Conservation (phyloP, 2,329 filamentous ascomycete genomes). For the Fusarium denticulatum region DNA sequence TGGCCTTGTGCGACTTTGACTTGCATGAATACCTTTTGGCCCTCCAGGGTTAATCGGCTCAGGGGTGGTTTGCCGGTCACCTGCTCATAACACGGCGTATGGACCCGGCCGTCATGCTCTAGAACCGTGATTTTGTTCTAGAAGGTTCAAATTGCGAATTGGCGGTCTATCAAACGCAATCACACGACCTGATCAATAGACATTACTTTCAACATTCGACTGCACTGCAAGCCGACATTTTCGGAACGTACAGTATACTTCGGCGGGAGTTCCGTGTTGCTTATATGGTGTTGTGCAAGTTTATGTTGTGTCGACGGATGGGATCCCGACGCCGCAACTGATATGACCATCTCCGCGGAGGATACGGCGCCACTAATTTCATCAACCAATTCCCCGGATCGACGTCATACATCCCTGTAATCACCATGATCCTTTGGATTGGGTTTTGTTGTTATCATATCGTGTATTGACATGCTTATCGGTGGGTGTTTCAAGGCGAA, state of each 20-base stretch:
- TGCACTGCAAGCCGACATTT: background rate
- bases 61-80: conserved; percentile 12
- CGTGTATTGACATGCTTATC: conserved; percentile 8
- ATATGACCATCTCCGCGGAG: conserved; percentile 35
- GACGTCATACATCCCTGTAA: conserved; percentile 33
- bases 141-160: conserved; percentile 26
- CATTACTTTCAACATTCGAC: background rate
- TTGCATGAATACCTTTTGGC: background rate
- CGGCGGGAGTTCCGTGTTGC: conserved; percentile 5
- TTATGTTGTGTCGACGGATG: conserved; percentile 20
- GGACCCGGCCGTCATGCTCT: conserved; percentile 1
- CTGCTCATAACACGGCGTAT: conserved; percentile 2
- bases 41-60: conserved; percentile 2
- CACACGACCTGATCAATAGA: background rate
- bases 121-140: conserved; percentile 31
- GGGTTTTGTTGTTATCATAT: background rate
- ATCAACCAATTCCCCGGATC: conserved; percentile 24
- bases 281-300: conserved; percentile 5
- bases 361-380: conserved; percentile 15
- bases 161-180: conserved; percentile 18
- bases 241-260: background rate
- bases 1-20: background rate
- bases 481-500: background rate
- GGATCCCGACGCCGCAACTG: conserved; percentile 23
- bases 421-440: conserved; percentile 3